These are phyloP conservation scores for Boletales sp. DNA, from an alignment of 768 basidiomycete genomes.

Conservation along the genomic window DNA sequence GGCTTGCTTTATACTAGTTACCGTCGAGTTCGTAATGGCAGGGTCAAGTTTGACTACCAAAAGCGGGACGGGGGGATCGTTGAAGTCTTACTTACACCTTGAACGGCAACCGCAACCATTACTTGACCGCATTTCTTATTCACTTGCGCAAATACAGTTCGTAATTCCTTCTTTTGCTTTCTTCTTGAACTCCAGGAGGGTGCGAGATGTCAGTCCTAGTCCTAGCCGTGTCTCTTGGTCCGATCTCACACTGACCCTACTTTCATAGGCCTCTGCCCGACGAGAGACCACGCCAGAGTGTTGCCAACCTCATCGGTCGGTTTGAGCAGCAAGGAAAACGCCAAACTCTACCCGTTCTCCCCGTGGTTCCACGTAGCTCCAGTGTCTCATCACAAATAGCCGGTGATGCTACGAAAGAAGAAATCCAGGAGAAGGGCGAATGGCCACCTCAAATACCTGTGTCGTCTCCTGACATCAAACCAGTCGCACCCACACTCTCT, in stretches of 20 bases:
- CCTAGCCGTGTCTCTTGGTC: background rate
- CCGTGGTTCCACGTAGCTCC: conserved; percentile 53
- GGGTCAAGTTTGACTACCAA: conserved; percentile 9
- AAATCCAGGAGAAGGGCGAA: conserved; percentile 68
- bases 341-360: conserved; percentile 38
- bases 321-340: conserved; percentile 82
- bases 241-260: conserved; percentile 13
- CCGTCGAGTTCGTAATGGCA: too few relatives aligned
- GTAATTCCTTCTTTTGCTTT: conserved; percentile 11
- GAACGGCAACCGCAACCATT: conserved; percentile 28
- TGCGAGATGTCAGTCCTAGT: conserved; percentile 27
- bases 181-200: conserved; percentile 17
- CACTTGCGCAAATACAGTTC: conserved; percentile 6
- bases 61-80: conserved; percentile 11
- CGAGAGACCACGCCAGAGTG: conserved; percentile 82
- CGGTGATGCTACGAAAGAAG: conserved; percentile 63
- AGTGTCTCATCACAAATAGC: conserved; percentile 64
- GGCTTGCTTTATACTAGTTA: conserved; percentile 8
- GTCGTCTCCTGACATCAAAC: conserved; percentile 32
- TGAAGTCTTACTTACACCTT: background rate
- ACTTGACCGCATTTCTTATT: conserved; percentile 16
- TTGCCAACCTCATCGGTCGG: conserved; percentile 86
- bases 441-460: conserved; percentile 60
- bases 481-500: conserved; percentile 34
- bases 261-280: conserved; percentile 74